Evolutionary conservation across 2,329 filamentous ascomycete species (phyloP).

Genomic region (Talaromyces sp.): DNA sequence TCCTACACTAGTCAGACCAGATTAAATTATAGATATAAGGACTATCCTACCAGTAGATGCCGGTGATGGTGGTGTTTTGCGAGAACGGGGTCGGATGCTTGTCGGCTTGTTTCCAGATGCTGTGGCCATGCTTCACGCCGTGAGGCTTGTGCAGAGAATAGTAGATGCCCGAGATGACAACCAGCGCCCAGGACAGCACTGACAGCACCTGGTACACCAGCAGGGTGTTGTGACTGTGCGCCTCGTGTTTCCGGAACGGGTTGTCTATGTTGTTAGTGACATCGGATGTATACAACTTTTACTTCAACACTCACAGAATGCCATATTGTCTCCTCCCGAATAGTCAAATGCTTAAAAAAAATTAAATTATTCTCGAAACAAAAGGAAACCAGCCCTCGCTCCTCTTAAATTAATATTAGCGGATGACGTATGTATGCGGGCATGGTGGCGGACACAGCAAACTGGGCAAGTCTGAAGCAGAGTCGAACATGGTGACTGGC

Average conservation of each 20-base stretch:
- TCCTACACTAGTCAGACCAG: slow-evolving; percentile 41
- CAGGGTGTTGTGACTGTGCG: slow-evolving; percentile 57
- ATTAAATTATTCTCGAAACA: background rate
- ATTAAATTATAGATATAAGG: background rate
- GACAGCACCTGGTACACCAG: slow-evolving; percentile 72
- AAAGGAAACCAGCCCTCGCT: background rate
- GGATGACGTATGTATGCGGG: slow-evolving; percentile 1
- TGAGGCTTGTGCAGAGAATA: slow-evolving; percentile 63
- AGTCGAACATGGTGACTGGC: background rate
- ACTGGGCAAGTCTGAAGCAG: background rate
- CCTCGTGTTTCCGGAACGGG: slow-evolving; percentile 68
- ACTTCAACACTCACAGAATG: slow-evolving; percentile 3
- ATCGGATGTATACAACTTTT: background rate
- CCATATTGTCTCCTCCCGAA: slow-evolving; percentile 1
- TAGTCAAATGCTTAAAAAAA: background rate
- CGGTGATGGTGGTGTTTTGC: slow-evolving; percentile 58
- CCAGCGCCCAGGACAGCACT: slow-evolving; percentile 67
- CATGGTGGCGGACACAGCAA: background rate
- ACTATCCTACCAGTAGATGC: slow-evolving; percentile 67
- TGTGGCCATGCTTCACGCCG: slow-evolving; percentile 57
- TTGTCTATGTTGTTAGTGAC: slow-evolving; percentile 51
- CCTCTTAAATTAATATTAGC: too few relatives aligned
- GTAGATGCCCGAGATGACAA: slow-evolving; percentile 67
- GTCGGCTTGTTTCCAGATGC: slow-evolving; percentile 71
- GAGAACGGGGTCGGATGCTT: slow-evolving; percentile 67